Base-by-base conservation (phyloP, 306 rosid genomes). In the Rosa rugosa region DNA sequence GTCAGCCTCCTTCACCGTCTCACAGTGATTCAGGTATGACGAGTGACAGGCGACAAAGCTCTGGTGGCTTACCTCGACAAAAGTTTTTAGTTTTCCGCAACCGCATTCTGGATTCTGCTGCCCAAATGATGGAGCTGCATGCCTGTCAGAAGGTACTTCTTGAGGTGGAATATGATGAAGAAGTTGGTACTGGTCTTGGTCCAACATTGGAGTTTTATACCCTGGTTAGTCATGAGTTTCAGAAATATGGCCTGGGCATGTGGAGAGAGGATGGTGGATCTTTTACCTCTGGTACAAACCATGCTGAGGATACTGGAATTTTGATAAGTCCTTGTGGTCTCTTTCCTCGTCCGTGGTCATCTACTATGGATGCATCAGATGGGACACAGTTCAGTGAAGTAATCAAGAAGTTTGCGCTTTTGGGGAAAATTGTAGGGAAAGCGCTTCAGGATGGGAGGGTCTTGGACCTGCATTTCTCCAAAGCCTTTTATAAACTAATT, bases 161-260 rank as follows among this genome's bases (percentile, higher is more conserved):
- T 81, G 99, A 93, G 88, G 96, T 96, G 83, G 98, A 90, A 86
- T 96, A 89, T 85, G 81, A 88, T 67, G 98, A 93, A 80, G 99
- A 96, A 86, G 99, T 96, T 74, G 99, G 99, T 77, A 96, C 97
- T 75, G 99, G 99, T 80, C 97, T 93, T 80, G 99, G 99, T 74
- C 99, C 98, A 11, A 96, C 99, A 38, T 86, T 96, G 87, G 99
- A 96, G 84, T 96, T 96, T 78, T 96, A 93, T 81, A 93, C 99
- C 77, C 86, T 96, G 84, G 96, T 93, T 50, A 85, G 99, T 77
- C 98, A 85, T 13, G 99, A 91, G 85, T 86, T 96, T 81, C 96
- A 96, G 84, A 96, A 90, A 82, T 80, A 81, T 73, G 97, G 92
- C 59, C 78, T 90, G 71, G 96, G 90, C 76, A 90, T 93, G 97